Evolutionary conservation across 257 asterid genomes (phyloP), one percentile per base, ranked within the genome.

Genomic region (Solanum pinnatisectum): DNA sequence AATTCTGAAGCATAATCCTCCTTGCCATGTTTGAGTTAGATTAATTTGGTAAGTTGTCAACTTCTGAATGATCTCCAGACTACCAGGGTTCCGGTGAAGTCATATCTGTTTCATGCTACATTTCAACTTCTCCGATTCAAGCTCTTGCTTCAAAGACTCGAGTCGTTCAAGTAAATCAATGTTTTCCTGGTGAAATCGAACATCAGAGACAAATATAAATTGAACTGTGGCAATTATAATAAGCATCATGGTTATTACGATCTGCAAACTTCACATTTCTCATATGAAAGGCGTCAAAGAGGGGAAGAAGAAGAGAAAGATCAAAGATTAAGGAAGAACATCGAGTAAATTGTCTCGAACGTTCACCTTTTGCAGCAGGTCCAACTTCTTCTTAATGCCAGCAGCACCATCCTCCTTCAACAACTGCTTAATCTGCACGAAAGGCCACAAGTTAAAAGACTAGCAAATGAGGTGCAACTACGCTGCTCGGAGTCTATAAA

Each of bases 111-210:
- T 92, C 90, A 65, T 90, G 86, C 93, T 91, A 92, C 98, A 95
- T 83, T 93, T 94, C 86, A 94, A 83, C 90, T 93, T 95, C 93
- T 92, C 98, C 4, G 94, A 89, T 92, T 93, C 98, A 78, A 97
- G 98, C 90, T 94, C 98, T 92, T 92, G 98, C 86, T 97, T 97
- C 95, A 96, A 86, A 60, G 94, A 88, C 90, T 94, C 98, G 0
- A 96, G 93, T 68, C 93, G 92, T 85, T 94, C 96, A 70, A 94
- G 98, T 93, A 97, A 91, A 91, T 92, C 96, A 90, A 91, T 79
- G 87, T 97, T 97, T 94, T 97, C 98, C 99, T 97, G 74, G 84
- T 86, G 85, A 30, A 79, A 81, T 81, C 25, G 22, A 46, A 27
- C 42, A 81, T 30, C 42, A 5, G 33, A 4, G 25, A 81, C 22